A percentile compares a stretch with the other conserved stretches of the same genome.
Conservation (phyloP, 768 basidiomycete species). For the Leccinum rimulosum region DNA sequence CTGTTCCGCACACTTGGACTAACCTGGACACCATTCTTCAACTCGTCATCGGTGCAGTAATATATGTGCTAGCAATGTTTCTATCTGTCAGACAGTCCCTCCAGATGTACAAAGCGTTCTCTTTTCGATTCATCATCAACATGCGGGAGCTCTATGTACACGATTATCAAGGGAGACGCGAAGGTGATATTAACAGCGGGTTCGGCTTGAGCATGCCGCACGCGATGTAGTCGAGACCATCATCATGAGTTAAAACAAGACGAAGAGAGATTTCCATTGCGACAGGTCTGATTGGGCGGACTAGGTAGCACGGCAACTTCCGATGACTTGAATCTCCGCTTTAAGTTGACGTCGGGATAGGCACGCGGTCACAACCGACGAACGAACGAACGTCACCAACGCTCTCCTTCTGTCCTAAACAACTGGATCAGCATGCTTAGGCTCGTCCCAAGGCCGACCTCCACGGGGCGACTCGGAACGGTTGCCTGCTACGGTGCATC, state of each 20-base stretch:
- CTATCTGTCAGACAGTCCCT: too few species aligned
- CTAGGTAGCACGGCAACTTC: constrained; percentile 8
- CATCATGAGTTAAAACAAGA: too few species aligned
- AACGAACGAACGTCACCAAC: constrained; percentile 3
- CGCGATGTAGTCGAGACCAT: not conserved
- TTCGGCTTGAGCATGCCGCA: not conserved
- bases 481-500: constrained; percentile 44
- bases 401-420: constrained; percentile 10
- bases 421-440: constrained; percentile 52
- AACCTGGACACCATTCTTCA: too few species aligned
- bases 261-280: too few species aligned
- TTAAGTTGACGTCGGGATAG: constrained; percentile 12
- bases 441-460: constrained; percentile 64
- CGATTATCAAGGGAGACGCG: not conserved
- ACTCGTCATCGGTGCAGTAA: too few species aligned
- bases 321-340: constrained; percentile 22
- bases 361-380: constrained; percentile 24
- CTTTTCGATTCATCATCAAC: not conserved
- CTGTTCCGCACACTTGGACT: too few species aligned
- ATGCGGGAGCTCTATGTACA: not conserved
- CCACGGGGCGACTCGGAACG: constrained; percentile 70
- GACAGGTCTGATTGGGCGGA: too few species aligned
- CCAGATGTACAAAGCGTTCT: too few species aligned
- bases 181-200: not conserved
- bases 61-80: too few species aligned